phyloP scores from a whole-genome alignment of 345 rosid genomes.

The Diplotaxis tenuifolia region DNA sequence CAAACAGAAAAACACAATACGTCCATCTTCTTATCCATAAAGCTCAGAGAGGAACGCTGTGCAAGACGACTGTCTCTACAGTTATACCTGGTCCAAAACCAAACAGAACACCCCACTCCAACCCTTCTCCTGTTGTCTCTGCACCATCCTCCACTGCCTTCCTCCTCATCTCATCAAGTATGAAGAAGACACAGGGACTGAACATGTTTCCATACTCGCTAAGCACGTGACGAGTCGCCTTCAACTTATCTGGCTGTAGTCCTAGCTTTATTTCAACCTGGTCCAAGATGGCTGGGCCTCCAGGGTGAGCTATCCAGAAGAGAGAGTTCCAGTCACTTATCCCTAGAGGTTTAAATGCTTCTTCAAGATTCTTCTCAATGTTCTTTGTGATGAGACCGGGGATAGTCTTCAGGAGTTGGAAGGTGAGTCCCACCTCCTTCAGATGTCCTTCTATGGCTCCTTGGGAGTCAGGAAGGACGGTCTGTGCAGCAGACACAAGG shows the following conservation, averaged over 20 bases:
- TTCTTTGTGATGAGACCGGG: background rate
- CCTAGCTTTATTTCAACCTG: slow-evolving; percentile 56
- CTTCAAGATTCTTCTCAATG: slow-evolving; percentile 34
- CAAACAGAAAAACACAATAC: background rate
- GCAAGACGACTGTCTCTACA: slow-evolving; percentile 75
- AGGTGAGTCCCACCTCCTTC: background rate
- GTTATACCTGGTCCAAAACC: slow-evolving; percentile 87
- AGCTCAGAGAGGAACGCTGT: slow-evolving; percentile 45
- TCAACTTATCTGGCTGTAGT: slow-evolving; percentile 49
- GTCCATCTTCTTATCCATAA: background rate
- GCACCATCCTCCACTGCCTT: slow-evolving; percentile 51
- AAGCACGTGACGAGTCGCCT: slow-evolving; percentile 54
- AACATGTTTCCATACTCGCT: slow-evolving; percentile 75
- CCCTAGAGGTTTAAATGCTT: slow-evolving; percentile 66
- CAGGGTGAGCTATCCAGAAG: slow-evolving; percentile 80
- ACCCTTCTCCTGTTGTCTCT: slow-evolving; percentile 67
- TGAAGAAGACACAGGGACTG: background rate
- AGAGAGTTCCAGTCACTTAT: slow-evolving; percentile 79
- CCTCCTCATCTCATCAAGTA: slow-evolving; percentile 73
- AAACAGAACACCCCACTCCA: slow-evolving; percentile 83
- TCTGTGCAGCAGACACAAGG: slow-evolving; percentile 33
- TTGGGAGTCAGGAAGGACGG: background rate
- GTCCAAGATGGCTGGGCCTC: slow-evolving; percentile 68
- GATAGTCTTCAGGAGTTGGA: background rate
- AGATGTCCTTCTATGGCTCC: slow-evolving; percentile 4